Base-by-base conservation (phyloP, 192 early-diverging fungal genomes). In the Coemansia sp. region DNA sequence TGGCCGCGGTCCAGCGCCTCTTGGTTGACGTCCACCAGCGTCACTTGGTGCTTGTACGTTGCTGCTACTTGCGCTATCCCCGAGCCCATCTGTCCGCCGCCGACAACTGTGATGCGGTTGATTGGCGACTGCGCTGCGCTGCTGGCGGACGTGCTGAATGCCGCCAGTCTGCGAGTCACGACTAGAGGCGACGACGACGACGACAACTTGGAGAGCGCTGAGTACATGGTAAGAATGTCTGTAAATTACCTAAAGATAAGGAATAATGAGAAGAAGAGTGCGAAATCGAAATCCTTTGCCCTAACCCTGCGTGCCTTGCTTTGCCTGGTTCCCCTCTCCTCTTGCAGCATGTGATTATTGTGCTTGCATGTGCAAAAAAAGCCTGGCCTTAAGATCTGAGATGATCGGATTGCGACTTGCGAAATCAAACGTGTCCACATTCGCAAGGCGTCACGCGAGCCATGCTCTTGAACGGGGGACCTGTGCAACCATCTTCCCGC, bases 41-140 rank as follows among this genome's bases (percentile, higher is more conserved):
- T 94, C 36, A 98, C 96, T 12, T 88, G 73, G 83, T 87, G 91
- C 24, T 88, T 86, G 67, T 87, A 72, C 63, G 92, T 90, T 24
- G 94, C 94, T 11, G 93, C 92, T 0, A 96, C 92, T 64, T 97
- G 94, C 24, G 90, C 93, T 62, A 94, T 96, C 62, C 93, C 92
- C 5, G 92, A 88, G 19, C 93, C 93, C 93, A 94, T 94, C 37
- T 93, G 76, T 63, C 95, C 95, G 20, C 92, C 89, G 38, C 95
- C 95, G 60, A 94, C 86, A 24, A 97, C 90, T 11, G 93, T 90
- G 32, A 97, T 82, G 31, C 90, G 74, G 12, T 37, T 54, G 41
- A 74, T 68, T 3, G 31, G 40, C 11, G 58, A 24, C 20, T 31
- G 57, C 57, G 42, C 43, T 24, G 38, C n/a, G n/a, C n/a, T n/a